These are phyloP conservation scores for Globisporangium carolinianum DNA, from an alignment of 352 stramenopile genomes.

Conservation along the genomic window DNA sequence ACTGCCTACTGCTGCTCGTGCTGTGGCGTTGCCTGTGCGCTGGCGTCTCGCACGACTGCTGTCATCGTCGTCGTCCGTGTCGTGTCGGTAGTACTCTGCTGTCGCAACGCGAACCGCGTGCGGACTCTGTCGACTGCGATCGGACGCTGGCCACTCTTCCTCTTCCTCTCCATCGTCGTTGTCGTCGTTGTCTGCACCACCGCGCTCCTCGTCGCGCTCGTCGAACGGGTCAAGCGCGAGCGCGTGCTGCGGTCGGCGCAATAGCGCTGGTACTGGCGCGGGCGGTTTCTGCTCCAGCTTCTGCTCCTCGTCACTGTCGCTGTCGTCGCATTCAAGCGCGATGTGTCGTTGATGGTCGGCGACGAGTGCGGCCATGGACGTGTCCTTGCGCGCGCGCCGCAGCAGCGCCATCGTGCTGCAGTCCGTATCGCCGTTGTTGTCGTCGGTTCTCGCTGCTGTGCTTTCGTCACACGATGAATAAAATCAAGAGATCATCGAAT, in stretches of 20 bases:
- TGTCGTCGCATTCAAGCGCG: slow-evolving; percentile 2
- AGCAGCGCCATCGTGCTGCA: slow-evolving; percentile 8
- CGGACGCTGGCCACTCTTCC: slow-evolving; percentile 4
- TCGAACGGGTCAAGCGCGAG: background rate
- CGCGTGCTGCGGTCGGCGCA: background rate
- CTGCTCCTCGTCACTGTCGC: slow-evolving; percentile 1
- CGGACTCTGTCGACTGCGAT: background rate
- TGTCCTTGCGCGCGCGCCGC: slow-evolving; percentile 17
- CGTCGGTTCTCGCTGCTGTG: slow-evolving; percentile 4
- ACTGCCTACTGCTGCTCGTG: background rate
- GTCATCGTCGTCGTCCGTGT: background rate
- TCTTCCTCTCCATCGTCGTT: background rate
- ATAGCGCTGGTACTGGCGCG: no score
- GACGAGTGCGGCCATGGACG: slow-evolving; percentile 19
- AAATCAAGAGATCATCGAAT: no score
- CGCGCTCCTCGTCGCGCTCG: slow-evolving; percentile 1
- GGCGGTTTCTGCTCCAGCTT: background rate
- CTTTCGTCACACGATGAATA: background rate
- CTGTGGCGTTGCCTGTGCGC: background rate
- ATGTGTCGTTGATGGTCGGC: slow-evolving; percentile 12
- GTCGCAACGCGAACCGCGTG: background rate
- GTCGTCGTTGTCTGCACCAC: background rate
- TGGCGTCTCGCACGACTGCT: background rate
- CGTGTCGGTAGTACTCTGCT: slow-evolving; percentile 6
- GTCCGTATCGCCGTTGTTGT: slow-evolving; percentile 13